Conservation (phyloP, 2,329 filamentous ascomycete species). For the Calcarisporium arbuscula region DNA sequence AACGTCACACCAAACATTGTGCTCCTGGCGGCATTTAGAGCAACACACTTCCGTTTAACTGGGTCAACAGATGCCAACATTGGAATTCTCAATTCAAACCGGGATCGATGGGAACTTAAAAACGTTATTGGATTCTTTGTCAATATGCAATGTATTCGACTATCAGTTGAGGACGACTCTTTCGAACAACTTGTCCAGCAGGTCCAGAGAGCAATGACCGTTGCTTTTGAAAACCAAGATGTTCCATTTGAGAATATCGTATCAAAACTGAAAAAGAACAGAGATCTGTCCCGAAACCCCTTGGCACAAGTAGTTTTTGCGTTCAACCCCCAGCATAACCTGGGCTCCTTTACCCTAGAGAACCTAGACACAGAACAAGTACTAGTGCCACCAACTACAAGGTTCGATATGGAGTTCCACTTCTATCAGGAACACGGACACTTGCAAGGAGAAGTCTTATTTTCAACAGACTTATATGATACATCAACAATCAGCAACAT, state of each 20-base stretch:
- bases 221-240: conserved; percentile 14
- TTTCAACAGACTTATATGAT: conserved; percentile 16
- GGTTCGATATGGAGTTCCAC: conserved; percentile 20
- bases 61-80: conserved; percentile 16
- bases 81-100: conserved; percentile 14
- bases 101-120: conserved; percentile 11
- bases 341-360: conserved; percentile 15
- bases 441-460: conserved; percentile 11
- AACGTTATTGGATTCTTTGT: conserved; percentile 19
- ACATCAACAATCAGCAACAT: conserved; percentile 14
- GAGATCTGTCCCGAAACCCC: conserved; percentile 13
- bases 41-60: conserved; percentile 19
- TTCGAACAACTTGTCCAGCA: conserved; percentile 12
- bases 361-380: conserved; percentile 11
- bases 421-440: conserved; percentile 12
- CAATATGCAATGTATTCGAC: conserved; percentile 19
- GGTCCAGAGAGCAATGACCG: conserved; percentile 7
- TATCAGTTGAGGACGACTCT: conserved; percentile 9
- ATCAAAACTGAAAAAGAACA: conserved; percentile 6
- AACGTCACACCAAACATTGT: conserved; percentile 10
- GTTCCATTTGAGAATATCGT: conserved; percentile 14
- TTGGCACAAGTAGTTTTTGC: conserved; percentile 14
- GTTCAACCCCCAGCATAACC: conserved; percentile 15
- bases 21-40: conserved; percentile 18
- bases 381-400: conserved; percentile 1